Base-by-base conservation (phyloP, 2,329 filamentous ascomycete genomes). In the Fusarium dimerum region DNA sequence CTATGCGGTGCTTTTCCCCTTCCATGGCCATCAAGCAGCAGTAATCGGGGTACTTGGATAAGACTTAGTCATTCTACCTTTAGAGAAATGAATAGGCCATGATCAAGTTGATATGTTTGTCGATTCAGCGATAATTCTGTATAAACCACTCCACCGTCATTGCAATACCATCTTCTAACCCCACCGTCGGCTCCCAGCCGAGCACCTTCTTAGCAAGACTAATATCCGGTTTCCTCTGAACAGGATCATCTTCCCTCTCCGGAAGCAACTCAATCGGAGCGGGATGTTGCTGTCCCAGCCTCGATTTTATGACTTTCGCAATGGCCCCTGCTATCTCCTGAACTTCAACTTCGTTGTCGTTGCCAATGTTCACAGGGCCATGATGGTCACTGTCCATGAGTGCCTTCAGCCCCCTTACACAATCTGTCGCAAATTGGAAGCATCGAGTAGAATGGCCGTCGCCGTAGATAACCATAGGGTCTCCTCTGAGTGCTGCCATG, bases 1-100 rank as follows among this genome's bases (percentile, higher is more conserved):
- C 1, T 55, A 68, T 15, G 66, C 66, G 10, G 63, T 61, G 6
- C 55, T 67, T 11, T 48, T 26, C 5, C 66, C 66, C 3, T 66
- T 68, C 43, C 58, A 63, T 11, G 48, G 65, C 9, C 48, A 8
- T 40, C 40, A 10, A 41, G 47, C 11, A 48, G 56, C 1, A 50
- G 48, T 4, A 56, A 62, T 7, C 68, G 66, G 66, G 53, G 65
- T 41, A 46, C 67, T 16, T 67, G 5, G 7, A 26, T 7, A 26
- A 26, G 20, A 26, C 7, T 5, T 26, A 26, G 7, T 7, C 20
- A 26, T 26, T 26, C 20, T 26, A 26, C 20, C 20, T 26, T 7
- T 26, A 26, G 20, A 26, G 7, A 7, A 26, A 26, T 26, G 7
- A 7, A 26, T 26, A 26, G 4, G 20, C n/a, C n/a, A n/a, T n/a